A percentile compares a stretch with the other conserved stretches of the same genome.
These are phyloP conservation scores for Phaeotremella skinneri DNA, from an alignment of 768 basidiomycete species.

Conservation along the genomic window DNA sequence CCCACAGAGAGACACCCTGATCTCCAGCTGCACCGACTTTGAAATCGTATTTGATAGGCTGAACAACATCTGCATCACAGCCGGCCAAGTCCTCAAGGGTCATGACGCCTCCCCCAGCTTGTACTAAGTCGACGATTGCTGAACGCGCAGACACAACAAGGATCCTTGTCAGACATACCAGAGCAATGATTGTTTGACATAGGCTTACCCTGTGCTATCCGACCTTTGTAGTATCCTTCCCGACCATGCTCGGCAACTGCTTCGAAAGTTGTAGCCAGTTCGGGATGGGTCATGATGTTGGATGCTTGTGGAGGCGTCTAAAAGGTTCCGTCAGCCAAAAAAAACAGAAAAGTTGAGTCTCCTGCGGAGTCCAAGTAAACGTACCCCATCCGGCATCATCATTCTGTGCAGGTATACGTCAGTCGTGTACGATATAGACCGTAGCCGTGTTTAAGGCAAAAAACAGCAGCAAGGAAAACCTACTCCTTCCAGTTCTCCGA, in stretches of 20 bases:
- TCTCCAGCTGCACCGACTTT: conserved; percentile 55
- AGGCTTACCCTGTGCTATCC: conserved; percentile 81
- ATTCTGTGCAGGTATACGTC: conserved; percentile 24
- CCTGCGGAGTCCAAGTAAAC: background rate
- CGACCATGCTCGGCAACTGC: conserved; percentile 76
- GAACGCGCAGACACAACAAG: too few species aligned
- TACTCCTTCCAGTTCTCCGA: conserved; percentile 76
- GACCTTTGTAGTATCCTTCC: conserved; percentile 90
- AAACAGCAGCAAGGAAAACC: conserved; percentile 11
- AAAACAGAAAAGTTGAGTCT: conserved; percentile 64
- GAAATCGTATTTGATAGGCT: conserved; percentile 87
- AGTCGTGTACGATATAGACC: conserved; percentile 1
- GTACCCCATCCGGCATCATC: conserved; percentile 47
- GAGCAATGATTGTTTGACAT: background rate
- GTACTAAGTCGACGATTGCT: conserved; percentile 58
- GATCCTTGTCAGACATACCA: too few species aligned
- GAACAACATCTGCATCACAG: conserved; percentile 73
- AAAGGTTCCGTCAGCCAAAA: conserved; percentile 56
- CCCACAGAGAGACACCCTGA: conserved; percentile 81
- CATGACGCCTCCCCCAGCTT: conserved; percentile 89
- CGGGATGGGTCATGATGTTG: conserved; percentile 75
- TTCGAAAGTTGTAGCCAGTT: conserved; percentile 79
- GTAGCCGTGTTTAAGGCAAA: background rate
- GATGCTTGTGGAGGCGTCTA: conserved; percentile 66
- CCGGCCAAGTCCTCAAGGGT: conserved; percentile 85